These are phyloP conservation scores for Metschnikowia dekortorum DNA, from an alignment of 805 yeast genomes.

Conservation along the genomic window DNA sequence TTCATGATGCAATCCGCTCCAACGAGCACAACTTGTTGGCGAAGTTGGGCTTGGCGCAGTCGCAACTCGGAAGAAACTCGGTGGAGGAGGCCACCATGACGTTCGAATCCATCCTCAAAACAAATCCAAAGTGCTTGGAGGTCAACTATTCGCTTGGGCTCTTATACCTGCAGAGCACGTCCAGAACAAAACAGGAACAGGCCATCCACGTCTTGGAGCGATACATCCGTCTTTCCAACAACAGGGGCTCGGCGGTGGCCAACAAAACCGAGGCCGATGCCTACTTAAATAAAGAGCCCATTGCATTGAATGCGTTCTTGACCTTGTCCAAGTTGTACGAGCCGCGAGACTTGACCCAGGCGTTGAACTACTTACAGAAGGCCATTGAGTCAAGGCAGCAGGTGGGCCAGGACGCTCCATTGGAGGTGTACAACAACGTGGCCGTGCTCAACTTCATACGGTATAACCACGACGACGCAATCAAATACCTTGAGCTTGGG, in stretches of 20 bases:
- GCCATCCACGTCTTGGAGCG: constrained; percentile 66
- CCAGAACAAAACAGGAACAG: constrained; percentile 39
- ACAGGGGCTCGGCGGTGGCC: constrained; percentile 33
- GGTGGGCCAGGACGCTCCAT: constrained; percentile 43
- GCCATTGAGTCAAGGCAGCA: constrained; percentile 51
- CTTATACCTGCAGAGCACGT: constrained; percentile 53
- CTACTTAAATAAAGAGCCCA: constrained; percentile 46
- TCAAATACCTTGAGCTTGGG: constrained; percentile 50
- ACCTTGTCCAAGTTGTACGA: constrained; percentile 71
- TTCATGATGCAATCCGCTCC: constrained; percentile 64
- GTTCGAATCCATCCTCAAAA: constrained; percentile 67
- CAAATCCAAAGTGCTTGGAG: constrained; percentile 67
- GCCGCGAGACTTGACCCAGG: constrained; percentile 56
- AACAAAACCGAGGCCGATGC: constrained; percentile 20
- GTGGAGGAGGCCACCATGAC: constrained; percentile 81
- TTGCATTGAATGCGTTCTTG: constrained; percentile 59
- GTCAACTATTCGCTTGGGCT: constrained; percentile 73
- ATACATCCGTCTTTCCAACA: constrained; percentile 60
- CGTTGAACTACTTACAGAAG: constrained; percentile 58
- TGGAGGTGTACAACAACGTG: constrained; percentile 70
- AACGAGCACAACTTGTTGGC: constrained; percentile 66
- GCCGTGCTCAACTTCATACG: constrained; percentile 77
- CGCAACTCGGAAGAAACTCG: constrained; percentile 70
- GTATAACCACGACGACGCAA: constrained; percentile 56
- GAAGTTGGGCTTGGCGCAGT: constrained; percentile 79